Base-by-base conservation (phyloP, 129 eudicot genomes). In the Escallonia herrerae region DNA sequence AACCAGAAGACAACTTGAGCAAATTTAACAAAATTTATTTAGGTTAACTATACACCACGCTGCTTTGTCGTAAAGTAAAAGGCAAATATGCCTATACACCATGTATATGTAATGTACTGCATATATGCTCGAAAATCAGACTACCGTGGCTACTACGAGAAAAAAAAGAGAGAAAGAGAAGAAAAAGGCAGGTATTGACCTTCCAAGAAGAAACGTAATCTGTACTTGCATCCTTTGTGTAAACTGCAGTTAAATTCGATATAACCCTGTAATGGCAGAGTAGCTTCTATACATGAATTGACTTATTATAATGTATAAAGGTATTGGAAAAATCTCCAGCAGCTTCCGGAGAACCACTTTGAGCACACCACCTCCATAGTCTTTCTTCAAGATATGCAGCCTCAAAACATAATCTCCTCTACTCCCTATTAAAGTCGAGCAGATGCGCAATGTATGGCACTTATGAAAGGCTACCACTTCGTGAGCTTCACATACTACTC, bases 211-310 rank as follows among this genome's bases (percentile, higher is more conserved):
- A 14, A 50, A 33, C 69, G 62, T 53, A 65, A 66, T 57, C 69
- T 77, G 44, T 72, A 75, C 56, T 66, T 47, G 59, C 68, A 67
- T 71, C 76, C 60, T 68, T 66, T 65, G 81, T 83, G 74, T 76
- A 75, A 79, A 65, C 40, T 14, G 63, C 59, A 66, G 39, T 15
- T 7, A 66, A 76, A 73, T 72, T 60, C 52, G 45, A 77, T 66
- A 52, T 58, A 65, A 68, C 72, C 79, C 81, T 75, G 72, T 40
- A 76, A 83, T 79, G 78, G 76, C 74, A 79, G 79, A 82, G 81
- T 60, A 68, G 38, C 61, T 74, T 79, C 84, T 83, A 83, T 83
- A 83, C 88, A 83, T 38, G 70, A 79, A 79, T 53, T 39, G 53
- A 43, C 64, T 63, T 75, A 72, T 72, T 72, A 53, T 47, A 63